Evolutionary conservation across 306 rosid species (phyloP).

Genomic region (Cucurbita maxima): DNA sequence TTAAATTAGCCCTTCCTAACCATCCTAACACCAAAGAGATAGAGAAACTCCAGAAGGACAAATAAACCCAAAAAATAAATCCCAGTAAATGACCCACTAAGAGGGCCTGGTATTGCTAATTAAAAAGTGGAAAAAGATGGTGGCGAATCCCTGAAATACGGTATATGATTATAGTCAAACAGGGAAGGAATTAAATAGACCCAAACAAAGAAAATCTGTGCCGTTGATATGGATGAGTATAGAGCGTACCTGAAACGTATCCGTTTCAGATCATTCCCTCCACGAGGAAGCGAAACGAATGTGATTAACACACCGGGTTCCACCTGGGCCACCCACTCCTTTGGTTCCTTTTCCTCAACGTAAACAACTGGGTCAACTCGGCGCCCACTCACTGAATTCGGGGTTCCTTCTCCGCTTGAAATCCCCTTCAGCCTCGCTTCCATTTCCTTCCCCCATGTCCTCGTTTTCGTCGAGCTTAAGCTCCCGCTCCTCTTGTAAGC

Average conservation of each 20-base stretch:
- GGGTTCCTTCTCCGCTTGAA: conserved; percentile 78
- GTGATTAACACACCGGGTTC: conserved; percentile 74
- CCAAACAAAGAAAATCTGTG: neutral
- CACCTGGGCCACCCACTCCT: conserved; percentile 85
- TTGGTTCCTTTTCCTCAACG: conserved; percentile 66
- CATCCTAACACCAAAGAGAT: neutral
- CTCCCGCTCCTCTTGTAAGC: conserved; percentile 67
- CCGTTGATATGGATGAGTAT: neutral
- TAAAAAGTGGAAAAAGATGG: neutral
- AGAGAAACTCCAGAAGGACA: neutral
- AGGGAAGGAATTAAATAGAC: neutral
- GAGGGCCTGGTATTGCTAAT: neutral
- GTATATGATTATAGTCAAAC: conserved; percentile 12
- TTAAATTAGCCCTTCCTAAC: too few relatives aligned
- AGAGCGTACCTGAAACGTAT: conserved; percentile 59
- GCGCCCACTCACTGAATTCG: conserved; percentile 58
- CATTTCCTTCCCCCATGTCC: conserved; percentile 88
- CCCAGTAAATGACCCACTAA: neutral
- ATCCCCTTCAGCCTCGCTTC: conserved; percentile 86
- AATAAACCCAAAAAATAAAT: neutral
- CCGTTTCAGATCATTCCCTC: conserved; percentile 74
- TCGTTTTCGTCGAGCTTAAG: conserved; percentile 58
- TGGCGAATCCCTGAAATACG: neutral
- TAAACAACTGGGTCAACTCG: conserved; percentile 58
- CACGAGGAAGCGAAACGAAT: conserved; percentile 66